A percentile compares a stretch with the other conserved stretches of the same genome.
These are phyloP conservation scores for Abrus pulchellus DNA, from an alignment of 306 rosid species.

Conservation along the genomic window DNA sequence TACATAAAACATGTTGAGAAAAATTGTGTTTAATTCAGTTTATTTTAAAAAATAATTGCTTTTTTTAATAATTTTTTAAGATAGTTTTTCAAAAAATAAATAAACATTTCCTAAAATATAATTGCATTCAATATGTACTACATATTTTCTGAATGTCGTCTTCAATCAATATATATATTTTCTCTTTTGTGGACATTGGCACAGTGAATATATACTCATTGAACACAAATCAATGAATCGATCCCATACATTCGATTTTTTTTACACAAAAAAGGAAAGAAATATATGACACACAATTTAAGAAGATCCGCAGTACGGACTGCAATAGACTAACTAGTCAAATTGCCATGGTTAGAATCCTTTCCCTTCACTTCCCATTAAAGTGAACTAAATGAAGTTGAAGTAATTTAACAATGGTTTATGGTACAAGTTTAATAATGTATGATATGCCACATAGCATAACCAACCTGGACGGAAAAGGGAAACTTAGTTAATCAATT, in stretches of 20 bases:
- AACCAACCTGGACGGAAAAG: constrained; percentile 31
- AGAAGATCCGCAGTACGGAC: constrained; percentile 32
- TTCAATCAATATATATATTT: not conserved
- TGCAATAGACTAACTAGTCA: constrained; percentile 37
- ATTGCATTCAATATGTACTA: not conserved
- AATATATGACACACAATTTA: not conserved
- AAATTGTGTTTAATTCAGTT: too few relatives aligned
- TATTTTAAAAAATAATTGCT: too few relatives aligned
- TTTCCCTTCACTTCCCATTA: constrained; percentile 32
- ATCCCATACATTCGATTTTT: not conserved
- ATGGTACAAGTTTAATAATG: not conserved
- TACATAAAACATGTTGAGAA: too few relatives aligned
- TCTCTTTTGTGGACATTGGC: not conserved
- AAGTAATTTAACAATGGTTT: not conserved
- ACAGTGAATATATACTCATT: not conserved
- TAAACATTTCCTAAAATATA: too few relatives aligned
- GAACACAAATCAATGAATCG: constrained; percentile 11
- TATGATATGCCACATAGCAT: not conserved
- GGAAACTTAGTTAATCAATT: constrained; percentile 21
- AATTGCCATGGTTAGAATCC: constrained; percentile 42
- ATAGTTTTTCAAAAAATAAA: too few relatives aligned
- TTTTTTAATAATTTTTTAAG: too few relatives aligned
- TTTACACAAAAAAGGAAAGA: not conserved
- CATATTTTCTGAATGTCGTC: not conserved
- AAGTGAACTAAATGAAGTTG: not conserved